Evolutionary conservation across 148 eudicot species (phyloP).

Genomic region (Spergularia bocconei): DNA sequence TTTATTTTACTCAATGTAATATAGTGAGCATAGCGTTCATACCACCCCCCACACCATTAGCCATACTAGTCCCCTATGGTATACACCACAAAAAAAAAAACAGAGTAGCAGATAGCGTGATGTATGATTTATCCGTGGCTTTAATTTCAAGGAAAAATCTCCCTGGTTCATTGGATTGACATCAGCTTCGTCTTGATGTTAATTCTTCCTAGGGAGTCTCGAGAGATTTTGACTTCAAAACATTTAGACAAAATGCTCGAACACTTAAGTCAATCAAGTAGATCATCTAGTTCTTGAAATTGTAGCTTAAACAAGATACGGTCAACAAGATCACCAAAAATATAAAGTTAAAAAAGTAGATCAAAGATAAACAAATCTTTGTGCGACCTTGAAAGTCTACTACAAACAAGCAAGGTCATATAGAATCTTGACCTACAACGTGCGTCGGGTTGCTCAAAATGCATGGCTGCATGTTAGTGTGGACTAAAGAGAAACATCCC

Average conservation of each 20-base stretch:
- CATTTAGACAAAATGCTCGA: slow-evolving; percentile 16
- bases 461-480: not conserved
- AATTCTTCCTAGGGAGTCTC: not conserved
- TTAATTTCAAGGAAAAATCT: not conserved
- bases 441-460: slow-evolving; percentile 11
- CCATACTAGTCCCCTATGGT: too few relatives aligned
- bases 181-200: not conserved
- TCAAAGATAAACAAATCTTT: not conserved
- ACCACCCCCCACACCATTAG: too few relatives aligned
- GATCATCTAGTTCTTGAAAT: slow-evolving; percentile 12
- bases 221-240: slow-evolving; percentile 9
- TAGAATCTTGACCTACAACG: slow-evolving; percentile 18
- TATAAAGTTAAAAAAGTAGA: too few relatives aligned
- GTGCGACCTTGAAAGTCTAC: not conserved
- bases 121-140: not conserved
- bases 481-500: slow-evolving; percentile 7
- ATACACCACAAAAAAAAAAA: too few relatives aligned
- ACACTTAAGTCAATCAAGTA: not conserved
- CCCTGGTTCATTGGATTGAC: not conserved
- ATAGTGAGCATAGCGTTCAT: too few relatives aligned
- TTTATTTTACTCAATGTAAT: too few relatives aligned
- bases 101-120: too few relatives aligned
- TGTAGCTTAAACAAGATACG: slow-evolving; percentile 8
- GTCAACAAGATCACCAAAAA: slow-evolving; percentile 6
- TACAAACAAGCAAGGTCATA: not conserved